phyloP scores from a whole-genome alignment of 495 filamentous ascomycete species.

The Penicillium bovifimosum region DNA sequence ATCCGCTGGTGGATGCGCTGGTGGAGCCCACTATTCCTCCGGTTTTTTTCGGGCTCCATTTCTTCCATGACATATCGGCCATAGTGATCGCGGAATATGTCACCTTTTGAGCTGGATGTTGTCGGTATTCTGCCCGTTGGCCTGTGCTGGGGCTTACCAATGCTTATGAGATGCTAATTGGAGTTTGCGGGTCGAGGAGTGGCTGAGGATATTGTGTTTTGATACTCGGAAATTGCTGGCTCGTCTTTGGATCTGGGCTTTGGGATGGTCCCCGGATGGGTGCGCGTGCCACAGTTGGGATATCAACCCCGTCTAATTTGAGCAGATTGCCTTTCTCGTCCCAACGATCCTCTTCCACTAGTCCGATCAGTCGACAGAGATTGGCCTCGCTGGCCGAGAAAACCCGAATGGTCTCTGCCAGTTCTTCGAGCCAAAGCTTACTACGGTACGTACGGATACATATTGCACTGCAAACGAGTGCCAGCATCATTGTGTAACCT shows the following conservation, averaged over 20 bases:
- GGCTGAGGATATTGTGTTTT: neutral
- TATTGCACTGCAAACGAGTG: no score
- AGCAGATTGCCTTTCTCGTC: neutral
- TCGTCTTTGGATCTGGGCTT: neutral
- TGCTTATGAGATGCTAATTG: neutral
- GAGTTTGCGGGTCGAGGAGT: neutral
- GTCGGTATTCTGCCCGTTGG: neutral
- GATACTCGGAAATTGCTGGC: neutral
- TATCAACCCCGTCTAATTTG: neutral
- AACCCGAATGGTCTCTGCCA: neutral
- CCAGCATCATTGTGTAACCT: no score
- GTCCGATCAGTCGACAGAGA: neutral
- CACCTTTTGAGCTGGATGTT: neutral
- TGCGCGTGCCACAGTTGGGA: neutral
- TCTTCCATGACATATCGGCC: constrained; percentile 8
- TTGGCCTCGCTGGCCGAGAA: neutral
- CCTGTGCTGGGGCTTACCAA: constrained; percentile 1
- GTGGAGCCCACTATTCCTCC: constrained; percentile 23
- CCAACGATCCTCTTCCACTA: neutral
- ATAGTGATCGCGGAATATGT: neutral
- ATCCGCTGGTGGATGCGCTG: constrained; percentile 17
- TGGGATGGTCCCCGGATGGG: neutral
- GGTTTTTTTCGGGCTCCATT: constrained; percentile 11
- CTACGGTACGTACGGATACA: no score
- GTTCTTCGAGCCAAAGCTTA: neutral